Evolutionary conservation across 1,284 basidiomycete species (phyloP).

Genomic region (Rhizopogon hawkerae): DNA sequence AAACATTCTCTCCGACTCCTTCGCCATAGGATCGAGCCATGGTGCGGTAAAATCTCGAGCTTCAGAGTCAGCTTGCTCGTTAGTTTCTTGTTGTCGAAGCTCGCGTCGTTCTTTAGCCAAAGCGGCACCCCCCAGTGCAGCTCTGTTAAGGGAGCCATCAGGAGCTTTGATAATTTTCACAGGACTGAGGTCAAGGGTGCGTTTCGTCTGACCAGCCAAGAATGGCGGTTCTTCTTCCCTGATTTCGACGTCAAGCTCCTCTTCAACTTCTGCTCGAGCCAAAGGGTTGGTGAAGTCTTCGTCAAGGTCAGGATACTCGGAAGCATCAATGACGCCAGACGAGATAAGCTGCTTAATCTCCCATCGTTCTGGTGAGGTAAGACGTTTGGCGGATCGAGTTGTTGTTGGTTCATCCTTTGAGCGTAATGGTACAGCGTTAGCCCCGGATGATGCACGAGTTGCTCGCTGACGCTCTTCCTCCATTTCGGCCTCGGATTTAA

Average conservation of each 20-base stretch:
- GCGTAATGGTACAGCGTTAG: slow-evolving; percentile 61
- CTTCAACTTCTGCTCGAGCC: slow-evolving; percentile 81
- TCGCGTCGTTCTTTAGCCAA: slow-evolving; percentile 94
- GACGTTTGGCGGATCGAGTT: slow-evolving; percentile 73
- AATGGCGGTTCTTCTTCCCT: slow-evolving; percentile 97
- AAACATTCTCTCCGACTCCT: slow-evolving; percentile 78
- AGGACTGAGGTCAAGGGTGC: slow-evolving; percentile 90
- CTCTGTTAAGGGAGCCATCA: slow-evolving; percentile 91
- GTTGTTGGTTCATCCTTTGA: slow-evolving; percentile 42
- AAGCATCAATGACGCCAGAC: slow-evolving; percentile 84
- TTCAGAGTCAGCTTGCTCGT: slow-evolving; percentile 91
- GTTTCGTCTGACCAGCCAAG: slow-evolving; percentile 91
- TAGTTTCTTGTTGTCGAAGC: slow-evolving; percentile 87
- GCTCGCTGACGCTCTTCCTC: slow-evolving; percentile 66
- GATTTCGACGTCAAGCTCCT: slow-evolving; percentile 96
- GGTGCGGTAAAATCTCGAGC: slow-evolving; percentile 89
- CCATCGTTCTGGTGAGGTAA: slow-evolving; percentile 97
- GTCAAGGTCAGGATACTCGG: slow-evolving; percentile 94
- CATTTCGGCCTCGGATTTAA: slow-evolving; percentile 88
- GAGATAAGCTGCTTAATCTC: slow-evolving; percentile 99
- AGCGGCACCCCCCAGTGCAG: slow-evolving; percentile 88
- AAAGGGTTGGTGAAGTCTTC: slow-evolving; percentile 79
- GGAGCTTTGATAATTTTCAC: slow-evolving; percentile 96
- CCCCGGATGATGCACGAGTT: slow-evolving; percentile 53
- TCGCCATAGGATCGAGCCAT: slow-evolving; percentile 98